Evolutionary conservation across 1,139 yeast species (phyloP).

Genomic region (Meyerozyma athensensis): DNA sequence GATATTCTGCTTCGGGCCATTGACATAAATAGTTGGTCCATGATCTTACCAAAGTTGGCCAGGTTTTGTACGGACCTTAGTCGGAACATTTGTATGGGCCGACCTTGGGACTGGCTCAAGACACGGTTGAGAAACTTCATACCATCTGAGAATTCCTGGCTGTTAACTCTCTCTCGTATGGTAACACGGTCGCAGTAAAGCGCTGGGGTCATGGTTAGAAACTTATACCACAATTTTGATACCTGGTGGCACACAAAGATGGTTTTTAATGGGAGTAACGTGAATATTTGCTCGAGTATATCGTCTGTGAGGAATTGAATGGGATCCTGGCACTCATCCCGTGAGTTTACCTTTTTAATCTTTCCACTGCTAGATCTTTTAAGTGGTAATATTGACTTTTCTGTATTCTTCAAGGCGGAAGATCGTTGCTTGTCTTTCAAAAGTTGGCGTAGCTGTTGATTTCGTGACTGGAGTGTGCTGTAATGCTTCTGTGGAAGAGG

Average conservation of each 20-base stretch:
- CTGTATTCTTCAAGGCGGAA: not conserved
- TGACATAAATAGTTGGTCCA: not conserved
- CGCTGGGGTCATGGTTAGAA: not conserved
- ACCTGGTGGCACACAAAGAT: not conserved
- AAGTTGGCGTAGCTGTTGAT: not conserved
- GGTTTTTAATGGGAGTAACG: not conserved
- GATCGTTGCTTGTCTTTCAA: not conserved
- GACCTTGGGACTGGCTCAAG: not conserved
- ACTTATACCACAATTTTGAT: not conserved
- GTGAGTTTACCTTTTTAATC: not conserved
- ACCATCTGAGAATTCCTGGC: not conserved
- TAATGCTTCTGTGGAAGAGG: not conserved
- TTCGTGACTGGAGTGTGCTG: not conserved
- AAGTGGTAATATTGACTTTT: not conserved
- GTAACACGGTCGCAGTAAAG: not conserved
- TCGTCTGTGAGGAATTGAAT: not conserved
- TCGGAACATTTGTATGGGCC: not conserved
- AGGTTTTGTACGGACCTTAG: slow-evolving; percentile 1
- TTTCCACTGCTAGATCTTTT: not conserved
- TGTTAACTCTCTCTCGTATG: not conserved
- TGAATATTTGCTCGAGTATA: not conserved
- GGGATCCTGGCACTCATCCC: not conserved
- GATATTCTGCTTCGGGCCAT: not conserved
- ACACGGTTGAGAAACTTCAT: not conserved
- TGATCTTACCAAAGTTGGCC: not conserved